Base-by-base conservation (phyloP, 2,329 filamentous ascomycete species). In the Cladosporium colombiae region DNA sequence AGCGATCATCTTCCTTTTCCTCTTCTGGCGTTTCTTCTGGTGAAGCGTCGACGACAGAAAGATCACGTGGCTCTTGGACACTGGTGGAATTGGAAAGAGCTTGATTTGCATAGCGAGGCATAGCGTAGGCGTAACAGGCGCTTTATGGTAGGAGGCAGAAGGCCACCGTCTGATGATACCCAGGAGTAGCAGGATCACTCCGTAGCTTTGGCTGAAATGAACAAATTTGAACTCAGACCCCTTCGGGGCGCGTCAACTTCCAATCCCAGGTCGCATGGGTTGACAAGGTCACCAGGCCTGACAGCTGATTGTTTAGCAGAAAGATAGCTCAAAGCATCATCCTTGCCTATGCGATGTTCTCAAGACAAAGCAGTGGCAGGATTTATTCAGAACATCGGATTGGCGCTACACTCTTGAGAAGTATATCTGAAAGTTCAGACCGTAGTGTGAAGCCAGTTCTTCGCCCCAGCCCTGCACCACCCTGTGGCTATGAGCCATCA, bases 21-120 rank as follows among this genome's bases (percentile, higher is more conserved):
- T 98, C 68, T 96, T 91, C 85, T 94, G 92, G 90, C 88, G 93
- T 69, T 97, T 98, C 70, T 97, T 98, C 82, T 96, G 97, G 79
- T 97, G 77, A 68, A 82, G 23, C 6, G 40, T 58, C 27, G n/a
- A 52, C 16, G 23, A 40, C 18, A 21, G 21, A 55, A 55, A 49
- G 50, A 50, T 14, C 6, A 37, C 3, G 49, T 50, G 25, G 18
- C 25, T 46, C 60, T 62, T 56, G 49, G 13, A 44, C 23, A 53
- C 49, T 25, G n/a, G 21, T 56, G 60, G 33, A n/a, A 55, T 55
- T 33, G 37, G 55, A 49, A 55, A 66, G 64, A 55, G 52, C 21
- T 68, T 65, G 62, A 65, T 65, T 60, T 65, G 71, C 69, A 72
- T 71, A 69, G 69, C 68, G 66, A 65, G 67, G 70, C 71, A 70